phyloP scores from a whole-genome alignment of 805 yeast genomes.

The Metschnikowia bowlesiae region DNA sequence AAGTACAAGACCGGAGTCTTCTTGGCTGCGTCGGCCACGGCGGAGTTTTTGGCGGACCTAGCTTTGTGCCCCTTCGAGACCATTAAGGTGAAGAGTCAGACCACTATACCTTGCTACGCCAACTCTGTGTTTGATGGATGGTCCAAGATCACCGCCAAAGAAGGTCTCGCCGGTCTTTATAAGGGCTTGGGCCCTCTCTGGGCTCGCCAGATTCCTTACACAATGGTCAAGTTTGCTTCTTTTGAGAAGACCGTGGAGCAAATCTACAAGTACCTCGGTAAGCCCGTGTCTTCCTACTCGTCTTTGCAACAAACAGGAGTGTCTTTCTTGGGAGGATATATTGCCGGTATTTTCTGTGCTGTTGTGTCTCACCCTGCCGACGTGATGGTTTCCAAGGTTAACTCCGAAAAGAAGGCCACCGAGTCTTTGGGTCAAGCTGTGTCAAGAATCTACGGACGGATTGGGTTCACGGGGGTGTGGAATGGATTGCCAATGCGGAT shows the following conservation, averaged over 20 bases:
- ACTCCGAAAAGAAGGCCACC: conserved; percentile 59
- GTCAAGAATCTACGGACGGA: conserved; percentile 67
- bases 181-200: conserved; percentile 90
- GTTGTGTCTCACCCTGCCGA: conserved; percentile 98
- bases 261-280: conserved; percentile 72
- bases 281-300: conserved; percentile 66
- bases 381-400: conserved; percentile 93
- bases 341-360: conserved; percentile 97
- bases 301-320: conserved; percentile 85
- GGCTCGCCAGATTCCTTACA: conserved; percentile 97
- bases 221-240: conserved; percentile 94
- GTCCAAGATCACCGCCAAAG: conserved; percentile 58
- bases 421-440: conserved; percentile 69
- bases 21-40: conserved; percentile 84
- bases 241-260: conserved; percentile 86
- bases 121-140: conserved; percentile 60
- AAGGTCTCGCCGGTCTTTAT: conserved; percentile 74
- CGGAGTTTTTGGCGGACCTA: conserved; percentile 90
- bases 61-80: conserved; percentile 93
- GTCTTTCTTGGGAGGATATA: conserved; percentile 90
- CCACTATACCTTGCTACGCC: conserved; percentile 85
- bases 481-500: conserved; percentile 92
- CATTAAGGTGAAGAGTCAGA: conserved; percentile 90
- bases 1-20: conserved; percentile 70
- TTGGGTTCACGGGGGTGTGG: conserved; percentile 92